These are phyloP conservation scores for Metschnikowia picachoensis DNA, from an alignment of 805 yeast genomes.

Conservation along the genomic window DNA sequence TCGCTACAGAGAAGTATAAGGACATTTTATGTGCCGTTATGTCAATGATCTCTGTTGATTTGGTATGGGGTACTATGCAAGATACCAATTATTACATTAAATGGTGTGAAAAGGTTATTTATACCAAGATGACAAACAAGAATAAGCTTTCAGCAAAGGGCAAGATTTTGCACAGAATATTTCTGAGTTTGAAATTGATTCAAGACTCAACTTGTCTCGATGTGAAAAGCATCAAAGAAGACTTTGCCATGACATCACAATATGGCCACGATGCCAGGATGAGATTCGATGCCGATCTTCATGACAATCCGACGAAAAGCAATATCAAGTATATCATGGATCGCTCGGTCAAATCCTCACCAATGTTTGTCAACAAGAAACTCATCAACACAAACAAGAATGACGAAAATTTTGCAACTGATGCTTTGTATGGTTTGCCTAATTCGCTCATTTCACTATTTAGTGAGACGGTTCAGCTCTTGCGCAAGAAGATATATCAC, in stretches of 20 bases:
- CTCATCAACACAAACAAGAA: conserved; percentile 45
- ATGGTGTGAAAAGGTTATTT: conserved; percentile 72
- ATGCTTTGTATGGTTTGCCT: conserved; percentile 80
- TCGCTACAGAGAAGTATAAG: conserved; percentile 63
- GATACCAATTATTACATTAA: conserved; percentile 74
- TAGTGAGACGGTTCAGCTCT: conserved; percentile 64
- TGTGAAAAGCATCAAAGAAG: conserved; percentile 32
- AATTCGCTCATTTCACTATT: conserved; percentile 71
- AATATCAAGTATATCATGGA: conserved; percentile 20
- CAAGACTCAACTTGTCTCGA: conserved; percentile 68
- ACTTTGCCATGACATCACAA: conserved; percentile 25
- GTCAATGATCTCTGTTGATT: conserved; percentile 84
- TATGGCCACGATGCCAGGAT: conserved; percentile 29
- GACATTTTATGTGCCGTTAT: conserved; percentile 79
- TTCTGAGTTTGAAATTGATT: conserved; percentile 66
- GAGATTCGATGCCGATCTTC: conserved; percentile 14
- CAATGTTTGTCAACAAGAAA: conserved; percentile 40
- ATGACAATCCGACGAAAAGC: conserved; percentile 13
- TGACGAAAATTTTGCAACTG: conserved; percentile 64
- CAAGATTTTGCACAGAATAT: conserved; percentile 69
- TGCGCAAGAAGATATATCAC: conserved; percentile 58
- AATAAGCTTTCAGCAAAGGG: conserved; percentile 72
- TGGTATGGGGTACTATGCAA: conserved; percentile 88
- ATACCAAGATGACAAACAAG: conserved; percentile 61
- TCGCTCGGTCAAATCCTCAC: conserved; percentile 24